phyloP scores from a whole-genome alignment of 2,329 filamentous ascomycete genomes.

The Dendrostoma leiphaemia region DNA sequence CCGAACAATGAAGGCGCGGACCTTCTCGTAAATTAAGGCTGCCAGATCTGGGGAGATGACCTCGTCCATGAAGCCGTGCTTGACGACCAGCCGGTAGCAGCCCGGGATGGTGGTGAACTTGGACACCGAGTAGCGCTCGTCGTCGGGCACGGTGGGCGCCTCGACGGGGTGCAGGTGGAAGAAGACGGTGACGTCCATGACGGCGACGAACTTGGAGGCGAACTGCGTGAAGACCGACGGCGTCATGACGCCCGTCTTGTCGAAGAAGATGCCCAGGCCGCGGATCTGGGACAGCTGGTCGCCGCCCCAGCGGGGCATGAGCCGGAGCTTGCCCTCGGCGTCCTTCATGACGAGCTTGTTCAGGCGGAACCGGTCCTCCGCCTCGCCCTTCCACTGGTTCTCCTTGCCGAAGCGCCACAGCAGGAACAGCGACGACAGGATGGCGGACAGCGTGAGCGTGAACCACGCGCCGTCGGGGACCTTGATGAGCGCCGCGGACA shows the following conservation, averaged over 20 bases:
- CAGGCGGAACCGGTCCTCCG: slow-evolving; percentile 54
- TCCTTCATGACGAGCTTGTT: slow-evolving; percentile 31
- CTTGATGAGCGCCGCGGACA: slow-evolving; percentile 67
- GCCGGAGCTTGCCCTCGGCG: slow-evolving; percentile 26
- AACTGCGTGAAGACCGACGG: slow-evolving; percentile 71
- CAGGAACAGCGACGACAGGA: slow-evolving; percentile 63
- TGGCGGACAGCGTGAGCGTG: slow-evolving; percentile 60
- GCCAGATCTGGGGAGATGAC: slow-evolving; percentile 64
- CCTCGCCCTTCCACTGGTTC: slow-evolving; percentile 69
- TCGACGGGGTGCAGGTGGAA: slow-evolving; percentile 67
- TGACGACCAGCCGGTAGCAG: slow-evolving; percentile 66
- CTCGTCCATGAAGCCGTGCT: slow-evolving; percentile 70
- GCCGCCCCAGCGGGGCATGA: slow-evolving; percentile 40
- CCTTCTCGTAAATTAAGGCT: slow-evolving; percentile 55
- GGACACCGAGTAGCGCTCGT: slow-evolving; percentile 44
- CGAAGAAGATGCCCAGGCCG: slow-evolving; percentile 71
- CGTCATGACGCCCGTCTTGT: slow-evolving; percentile 66
- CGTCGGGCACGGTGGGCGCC: slow-evolving; percentile 49
- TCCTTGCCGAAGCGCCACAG: slow-evolving; percentile 80
- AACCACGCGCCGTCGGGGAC: slow-evolving; percentile 76
- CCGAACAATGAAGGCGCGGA: slow-evolving; percentile 45
- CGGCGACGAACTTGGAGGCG: slow-evolving; percentile 64
- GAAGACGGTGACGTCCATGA: slow-evolving; percentile 66
- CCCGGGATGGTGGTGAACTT: slow-evolving; percentile 48
- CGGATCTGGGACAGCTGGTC: slow-evolving; percentile 43